A percentile compares a stretch with the other conserved stretches of the same genome.
Conservation (phyloP, 352 stramenopile genomes). For the Globisporangium takayamanum region DNA sequence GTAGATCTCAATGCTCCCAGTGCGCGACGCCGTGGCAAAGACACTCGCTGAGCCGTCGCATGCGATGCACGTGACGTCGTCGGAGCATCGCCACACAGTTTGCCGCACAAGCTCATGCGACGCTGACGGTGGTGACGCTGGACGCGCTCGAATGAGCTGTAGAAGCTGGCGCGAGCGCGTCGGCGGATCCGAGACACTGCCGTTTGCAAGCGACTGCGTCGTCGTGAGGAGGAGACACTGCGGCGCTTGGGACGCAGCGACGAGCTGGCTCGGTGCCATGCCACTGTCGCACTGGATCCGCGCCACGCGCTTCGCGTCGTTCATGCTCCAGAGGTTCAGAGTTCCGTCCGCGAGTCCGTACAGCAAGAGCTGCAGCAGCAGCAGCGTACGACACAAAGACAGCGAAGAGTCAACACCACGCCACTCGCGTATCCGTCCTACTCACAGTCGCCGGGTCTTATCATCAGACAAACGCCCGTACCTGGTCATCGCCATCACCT, state of each 20-base stretch:
- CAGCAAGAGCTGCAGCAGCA: slow-evolving; percentile 7
- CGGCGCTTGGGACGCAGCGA: background rate
- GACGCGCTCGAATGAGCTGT: background rate
- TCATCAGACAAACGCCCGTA: background rate
- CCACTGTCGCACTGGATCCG: background rate
- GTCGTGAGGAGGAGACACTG: too few species aligned
- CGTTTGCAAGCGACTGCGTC: too few species aligned
- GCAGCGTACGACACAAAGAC: background rate
- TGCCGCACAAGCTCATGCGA: slow-evolving; percentile 1
- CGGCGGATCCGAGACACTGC: too few species aligned
- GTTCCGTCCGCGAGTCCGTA: slow-evolving; percentile 11
- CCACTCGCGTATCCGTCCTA: too few species aligned
- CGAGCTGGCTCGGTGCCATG: background rate
- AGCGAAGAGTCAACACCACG: background rate
- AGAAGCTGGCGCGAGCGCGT: too few species aligned
- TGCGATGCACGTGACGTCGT: slow-evolving; percentile 8
- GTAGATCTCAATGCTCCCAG: slow-evolving; percentile 6
- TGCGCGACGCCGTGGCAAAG: slow-evolving; percentile 6
- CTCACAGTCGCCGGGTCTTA: background rate
- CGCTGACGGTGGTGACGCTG: background rate
- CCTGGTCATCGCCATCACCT: slow-evolving; percentile 1
- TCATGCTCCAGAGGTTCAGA: slow-evolving; percentile 11
- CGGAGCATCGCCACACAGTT: background rate
- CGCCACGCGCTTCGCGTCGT: background rate
- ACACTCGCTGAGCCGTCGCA: background rate